Percentiles rank a stretch among this genome's conserved stretches.
phyloP scores from a whole-genome alignment of 2,329 filamentous ascomycete species.

The Hymenoscyphus linearis region DNA sequence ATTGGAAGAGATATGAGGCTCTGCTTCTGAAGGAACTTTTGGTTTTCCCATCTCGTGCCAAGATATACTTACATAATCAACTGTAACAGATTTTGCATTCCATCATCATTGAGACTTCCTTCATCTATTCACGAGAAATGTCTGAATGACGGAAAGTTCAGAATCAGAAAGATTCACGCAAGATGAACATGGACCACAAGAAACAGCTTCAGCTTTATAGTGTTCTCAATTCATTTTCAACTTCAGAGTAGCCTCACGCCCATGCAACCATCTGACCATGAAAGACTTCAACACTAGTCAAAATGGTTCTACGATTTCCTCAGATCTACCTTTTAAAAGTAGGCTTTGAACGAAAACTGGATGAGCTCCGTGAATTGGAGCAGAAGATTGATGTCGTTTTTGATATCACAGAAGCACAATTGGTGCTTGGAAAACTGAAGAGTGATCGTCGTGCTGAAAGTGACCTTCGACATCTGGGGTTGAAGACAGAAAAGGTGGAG shows the following conservation, averaged over 20 bases:
- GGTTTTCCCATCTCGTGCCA: too few relatives aligned
- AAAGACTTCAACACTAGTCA: not conserved
- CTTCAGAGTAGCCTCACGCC: not conserved
- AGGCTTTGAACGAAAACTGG: slow-evolving; percentile 9
- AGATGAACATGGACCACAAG: not conserved
- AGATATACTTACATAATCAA: not conserved
- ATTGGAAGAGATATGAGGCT: too few relatives aligned
- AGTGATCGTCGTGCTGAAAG: slow-evolving; percentile 67
- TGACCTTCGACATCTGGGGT: slow-evolving; percentile 65
- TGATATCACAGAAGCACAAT: slow-evolving; percentile 63
- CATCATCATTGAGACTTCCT: not conserved
- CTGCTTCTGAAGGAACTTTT: too few relatives aligned
- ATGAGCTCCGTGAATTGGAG: slow-evolving; percentile 57
- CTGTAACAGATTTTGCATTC: not conserved
- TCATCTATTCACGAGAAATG: not conserved
- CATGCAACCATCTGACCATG: not conserved
- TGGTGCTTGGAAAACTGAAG: slow-evolving; percentile 70
- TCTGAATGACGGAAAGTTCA: not conserved
- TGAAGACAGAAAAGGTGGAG: slow-evolving; percentile 37
- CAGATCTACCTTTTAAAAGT: slow-evolving; percentile 59
- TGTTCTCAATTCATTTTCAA: not conserved
- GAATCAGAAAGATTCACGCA: not conserved
- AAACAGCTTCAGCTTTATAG: not conserved
- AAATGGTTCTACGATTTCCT: slow-evolving; percentile 24
- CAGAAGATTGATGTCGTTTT: slow-evolving; percentile 63